phyloP scores from a whole-genome alignment of 228 moss, liverwort and hornwort genomes.

The Sphagnum fallax region DNA sequence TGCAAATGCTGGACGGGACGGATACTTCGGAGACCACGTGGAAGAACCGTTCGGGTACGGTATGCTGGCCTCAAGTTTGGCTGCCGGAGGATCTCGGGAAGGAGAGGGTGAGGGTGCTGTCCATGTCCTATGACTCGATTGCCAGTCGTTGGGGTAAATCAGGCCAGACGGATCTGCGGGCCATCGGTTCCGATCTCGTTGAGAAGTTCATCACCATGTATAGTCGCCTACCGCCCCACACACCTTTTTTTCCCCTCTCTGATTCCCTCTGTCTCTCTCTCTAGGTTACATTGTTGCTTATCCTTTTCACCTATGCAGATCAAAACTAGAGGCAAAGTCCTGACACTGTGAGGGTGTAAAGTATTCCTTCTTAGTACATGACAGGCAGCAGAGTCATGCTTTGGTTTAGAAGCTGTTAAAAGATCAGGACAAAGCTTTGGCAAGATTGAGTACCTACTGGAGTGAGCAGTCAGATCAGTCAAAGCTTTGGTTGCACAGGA shows the following conservation, averaged over 20 bases:
- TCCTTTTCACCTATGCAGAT: neutral
- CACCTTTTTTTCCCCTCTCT: neutral
- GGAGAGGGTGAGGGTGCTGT: conserved; percentile 14
- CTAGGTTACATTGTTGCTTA: too few species aligned
- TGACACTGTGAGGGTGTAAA: neutral
- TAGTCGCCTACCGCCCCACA: neutral
- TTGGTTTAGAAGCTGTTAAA: too few species aligned
- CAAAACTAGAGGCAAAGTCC: neutral
- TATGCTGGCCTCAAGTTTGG: conserved; percentile 16
- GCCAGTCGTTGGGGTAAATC: neutral
- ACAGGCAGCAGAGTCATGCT: neutral
- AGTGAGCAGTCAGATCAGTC: too few species aligned
- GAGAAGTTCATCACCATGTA: conserved; percentile 9
- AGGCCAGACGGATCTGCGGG: conserved; percentile 9
- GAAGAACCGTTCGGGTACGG: neutral
- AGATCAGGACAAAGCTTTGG: too few species aligned
- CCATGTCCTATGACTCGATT: conserved; percentile 16
- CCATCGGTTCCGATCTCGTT: conserved; percentile 16
- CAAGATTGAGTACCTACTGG: too few species aligned
- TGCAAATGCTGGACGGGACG: neutral
- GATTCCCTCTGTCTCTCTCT: neutral
- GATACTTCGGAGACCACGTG: neutral
- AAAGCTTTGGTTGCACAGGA: too few species aligned
- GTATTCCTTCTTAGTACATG: neutral
- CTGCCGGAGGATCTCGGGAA: conserved; percentile 10